Evolutionary conservation across 2,329 filamentous ascomycete genomes (phyloP), one percentile per base, ranked within the genome.

Genomic region (Fusarium veterinarium): DNA sequence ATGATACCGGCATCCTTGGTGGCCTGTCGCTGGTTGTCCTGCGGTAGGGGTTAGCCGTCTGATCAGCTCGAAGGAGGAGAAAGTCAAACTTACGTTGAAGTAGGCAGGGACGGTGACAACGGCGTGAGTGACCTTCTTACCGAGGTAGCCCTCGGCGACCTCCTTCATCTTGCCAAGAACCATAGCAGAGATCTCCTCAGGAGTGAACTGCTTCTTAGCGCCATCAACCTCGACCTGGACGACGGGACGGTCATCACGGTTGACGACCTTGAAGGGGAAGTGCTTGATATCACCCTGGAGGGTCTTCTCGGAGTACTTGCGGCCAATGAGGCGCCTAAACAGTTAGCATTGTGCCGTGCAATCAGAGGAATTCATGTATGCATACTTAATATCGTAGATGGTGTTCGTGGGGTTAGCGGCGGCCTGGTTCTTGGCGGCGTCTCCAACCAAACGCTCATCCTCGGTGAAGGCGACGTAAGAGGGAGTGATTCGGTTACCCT

Each of bases 381-480:
- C 92, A 89, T 85, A 95, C 93, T 95, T 96, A 85, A 95, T 87
- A 80, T 95, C 93, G 80, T 87, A 95, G 81, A 95, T 89, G 59
- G 93, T 95, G 80, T 91, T 90, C 77, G 80, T 85, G 49, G 93
- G 93, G 88, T 95, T 95, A 63, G 91, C 84, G 72, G 93, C 91
- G 81, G 93, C 95, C 88, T 97, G 95, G 87, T 97, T 97, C 92
- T 97, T 97, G 80, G 95, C 95, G 80, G 96, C 94, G 84, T 99
- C 96, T 89, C 96, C 96, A 77, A 99, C 95, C 76, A 99, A 89
- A 82, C 96, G 92, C 86, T 98, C 96, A 74, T 98, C 95, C 79
- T 98, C 95, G 84, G 95, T 98, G 85, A 97, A 97, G 80, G 94
- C 95, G 82, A 97, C 95, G 85, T 96, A 97, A 74, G 94, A 97